Base-by-base conservation (phyloP, 345 rosid species). In the Populus ilicifolia region DNA sequence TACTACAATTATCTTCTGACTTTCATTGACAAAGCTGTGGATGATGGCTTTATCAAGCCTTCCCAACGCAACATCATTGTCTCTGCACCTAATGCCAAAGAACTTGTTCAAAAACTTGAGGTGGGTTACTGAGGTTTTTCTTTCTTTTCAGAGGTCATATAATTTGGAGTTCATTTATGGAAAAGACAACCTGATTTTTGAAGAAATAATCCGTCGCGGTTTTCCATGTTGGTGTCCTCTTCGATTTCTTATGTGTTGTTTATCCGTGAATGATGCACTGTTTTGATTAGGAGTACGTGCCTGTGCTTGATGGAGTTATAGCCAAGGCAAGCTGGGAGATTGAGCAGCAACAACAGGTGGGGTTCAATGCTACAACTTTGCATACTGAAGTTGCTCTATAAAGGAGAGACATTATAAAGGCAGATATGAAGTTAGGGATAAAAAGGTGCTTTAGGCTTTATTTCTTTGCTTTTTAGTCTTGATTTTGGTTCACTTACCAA, bases 1-100 rank as follows among this genome's bases (percentile, higher is more conserved):
- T 95, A 93, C 81, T 95, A 95, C 81, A 86, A 93, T 87, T 84
- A 79, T 77, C 90, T 95, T 27, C 91, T 95, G 70, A 89, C 90
- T 35, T 88, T 90, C 89, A 89, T 94, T 48, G 98, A 94, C 86
- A 93, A 94, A 89, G 99, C 98, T 80, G 98, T 94, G 77, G 98
- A 91, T 78, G 98, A 95, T 83, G 99, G 99, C 82, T 95, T 95
- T 83, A 93, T 95, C 66, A 84, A 86, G 52, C 97, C 99, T 25
- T 91, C 91, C 56, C 96, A 93, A 77, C 90, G 99, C 41, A 84
- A 87, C 85, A 93, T 95, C 83, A 79, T 95, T 87, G 93, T 95
- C 88, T 89, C 95, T n/a, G 97, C 99, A 59, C 89, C 97, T 77
- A 89, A 88, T 80, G 98, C 96, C 79, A 91, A 83, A 83, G 96